Percentiles rank a stretch among this genome's conserved stretches.
These are phyloP conservation scores for Trametes sp. DNA, from an alignment of 1,284 basidiomycete species.

Conservation along the genomic window DNA sequence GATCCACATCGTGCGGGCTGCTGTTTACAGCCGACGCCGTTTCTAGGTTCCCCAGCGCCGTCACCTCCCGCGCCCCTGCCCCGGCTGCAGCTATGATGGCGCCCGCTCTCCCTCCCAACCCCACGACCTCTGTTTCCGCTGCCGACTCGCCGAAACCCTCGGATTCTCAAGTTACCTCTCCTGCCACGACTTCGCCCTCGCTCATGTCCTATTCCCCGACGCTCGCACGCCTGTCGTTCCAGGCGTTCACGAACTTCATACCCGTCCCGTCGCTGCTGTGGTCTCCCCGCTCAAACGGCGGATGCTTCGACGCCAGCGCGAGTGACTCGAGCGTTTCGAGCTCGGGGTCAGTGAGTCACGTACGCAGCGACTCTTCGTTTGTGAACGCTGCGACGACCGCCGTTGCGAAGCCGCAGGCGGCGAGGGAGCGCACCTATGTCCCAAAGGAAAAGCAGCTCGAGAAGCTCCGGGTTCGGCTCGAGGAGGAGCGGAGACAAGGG, in stretches of 20 bases:
- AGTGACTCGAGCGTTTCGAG: conserved; percentile 36
- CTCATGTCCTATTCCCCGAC: conserved; percentile 61
- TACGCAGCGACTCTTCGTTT: conserved; percentile 27
- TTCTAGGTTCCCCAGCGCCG: conserved; percentile 28
- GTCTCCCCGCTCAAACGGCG: conserved; percentile 37
- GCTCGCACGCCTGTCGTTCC: conserved; percentile 53
- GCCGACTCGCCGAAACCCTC: conserved; percentile 26
- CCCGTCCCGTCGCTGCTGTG: conserved; percentile 60
- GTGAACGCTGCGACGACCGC: conserved; percentile 28
- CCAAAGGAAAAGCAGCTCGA: conserved; percentile 69
- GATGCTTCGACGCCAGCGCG: conserved; percentile 31
- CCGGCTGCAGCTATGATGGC: conserved; percentile 34
- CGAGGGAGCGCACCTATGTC: conserved; percentile 52
- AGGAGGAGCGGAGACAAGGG: conserved; percentile 45
- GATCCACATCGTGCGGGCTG: conserved; percentile 24
- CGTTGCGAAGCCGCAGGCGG: conserved; percentile 18
- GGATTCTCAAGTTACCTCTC: conserved; percentile 17
- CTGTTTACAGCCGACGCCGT: conserved; percentile 30
- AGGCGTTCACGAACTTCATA: conserved; percentile 64
- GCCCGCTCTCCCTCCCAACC: conserved; percentile 17
- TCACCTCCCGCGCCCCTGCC: conserved; percentile 33
- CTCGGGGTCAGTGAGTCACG: conserved; percentile 22
- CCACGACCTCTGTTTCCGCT: conserved; percentile 7
- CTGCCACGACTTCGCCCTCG: conserved; percentile 44
- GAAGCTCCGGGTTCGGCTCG: conserved; percentile 61